These are phyloP conservation scores for Erodium maritimum DNA, from an alignment of 345 rosid species.

Conservation along the genomic window DNA sequence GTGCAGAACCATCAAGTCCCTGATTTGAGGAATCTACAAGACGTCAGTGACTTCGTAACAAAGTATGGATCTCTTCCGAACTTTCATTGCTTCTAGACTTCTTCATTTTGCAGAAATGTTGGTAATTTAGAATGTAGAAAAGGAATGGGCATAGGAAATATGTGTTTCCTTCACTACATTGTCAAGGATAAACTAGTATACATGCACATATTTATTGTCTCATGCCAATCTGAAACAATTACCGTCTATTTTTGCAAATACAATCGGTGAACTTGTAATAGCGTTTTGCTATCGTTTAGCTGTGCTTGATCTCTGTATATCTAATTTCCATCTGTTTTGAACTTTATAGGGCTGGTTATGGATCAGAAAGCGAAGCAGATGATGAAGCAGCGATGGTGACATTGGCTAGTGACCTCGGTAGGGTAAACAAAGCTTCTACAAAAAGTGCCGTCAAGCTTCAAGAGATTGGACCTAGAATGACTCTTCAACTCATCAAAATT, in stretches of 20 bases:
- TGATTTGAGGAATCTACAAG: slow-evolving; percentile 76
- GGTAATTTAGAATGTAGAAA: not conserved
- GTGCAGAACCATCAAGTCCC: slow-evolving; percentile 85
- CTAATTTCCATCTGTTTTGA: slow-evolving; percentile 4
- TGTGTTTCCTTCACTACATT: not conserved
- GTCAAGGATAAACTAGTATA: too few species aligned
- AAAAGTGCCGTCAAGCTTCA: slow-evolving; percentile 85
- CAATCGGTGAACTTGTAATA: too few species aligned
- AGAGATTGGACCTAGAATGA: slow-evolving; percentile 97
- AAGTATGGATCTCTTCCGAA: slow-evolving; percentile 37
- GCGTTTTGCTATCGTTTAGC: not conserved
- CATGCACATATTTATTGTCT: too few species aligned
- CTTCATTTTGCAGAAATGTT: not conserved
- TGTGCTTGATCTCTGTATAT: not conserved
- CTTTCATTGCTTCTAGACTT: not conserved
- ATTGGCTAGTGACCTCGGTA: slow-evolving; percentile 55
- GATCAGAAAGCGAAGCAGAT: slow-evolving; percentile 93
- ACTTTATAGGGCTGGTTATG: slow-evolving; percentile 65
- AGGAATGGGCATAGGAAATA: not conserved
- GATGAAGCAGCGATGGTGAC: slow-evolving; percentile 92
- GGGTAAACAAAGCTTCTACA: slow-evolving; percentile 56
- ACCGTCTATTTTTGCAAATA: too few species aligned
- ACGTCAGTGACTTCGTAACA: slow-evolving; percentile 82
- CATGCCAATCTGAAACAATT: too few species aligned
- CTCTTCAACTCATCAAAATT: slow-evolving; percentile 40